Evolutionary conservation across 352 stramenopile species (phyloP), one percentile per base, ranked within the genome.

Genomic region (Phytophthora syringae): DNA sequence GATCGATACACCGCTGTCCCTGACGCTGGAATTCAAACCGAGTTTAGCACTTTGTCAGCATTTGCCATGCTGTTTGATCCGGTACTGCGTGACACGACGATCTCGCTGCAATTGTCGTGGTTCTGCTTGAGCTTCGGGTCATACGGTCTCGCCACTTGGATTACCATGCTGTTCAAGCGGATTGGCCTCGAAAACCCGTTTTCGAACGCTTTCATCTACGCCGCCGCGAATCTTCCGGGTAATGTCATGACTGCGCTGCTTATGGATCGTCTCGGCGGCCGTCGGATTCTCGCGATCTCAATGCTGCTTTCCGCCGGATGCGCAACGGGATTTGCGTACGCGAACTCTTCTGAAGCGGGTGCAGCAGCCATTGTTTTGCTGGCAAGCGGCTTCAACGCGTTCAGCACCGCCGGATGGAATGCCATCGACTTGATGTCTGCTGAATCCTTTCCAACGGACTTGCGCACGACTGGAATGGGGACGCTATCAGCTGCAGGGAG

Each of bases 131-230:
- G 83, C 39, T 92, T 92, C 37, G 81, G 90, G 11, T 97, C 86
- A 25, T 98, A 98, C 60, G 92, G 92, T 5, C 81, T 98, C 16
- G 81, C 90, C 7, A 97, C 92, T 53, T 98, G 94, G 94, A 98
- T 98, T 67, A 98, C 96, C 7, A 89, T 89, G 52, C 66, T 98
- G 2, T 98, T 98, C 75, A 89, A 94, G 55, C 77, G 77, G n/a
- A 90, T 98, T 50, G 65, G 95, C 9, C 75, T 97, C 7, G 86
- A 94, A 50, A 71, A 97, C 56, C 82, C 85, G 15, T 98, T 98
- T 59, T 86, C 88, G 16, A 98, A 98, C 72, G 88, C 92, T 28
- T 94, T 98, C 60, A 88, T 98, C 25, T 98, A 98, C 72, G 92
- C 94, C 11, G 76, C 82, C 13, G 86, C 89, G 7, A 98, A 96